Evolutionary conservation across 495 filamentous ascomycete genomes (phyloP), one percentile per base, ranked within the genome.

Genomic region (Lasiosphaeria hispida): DNA sequence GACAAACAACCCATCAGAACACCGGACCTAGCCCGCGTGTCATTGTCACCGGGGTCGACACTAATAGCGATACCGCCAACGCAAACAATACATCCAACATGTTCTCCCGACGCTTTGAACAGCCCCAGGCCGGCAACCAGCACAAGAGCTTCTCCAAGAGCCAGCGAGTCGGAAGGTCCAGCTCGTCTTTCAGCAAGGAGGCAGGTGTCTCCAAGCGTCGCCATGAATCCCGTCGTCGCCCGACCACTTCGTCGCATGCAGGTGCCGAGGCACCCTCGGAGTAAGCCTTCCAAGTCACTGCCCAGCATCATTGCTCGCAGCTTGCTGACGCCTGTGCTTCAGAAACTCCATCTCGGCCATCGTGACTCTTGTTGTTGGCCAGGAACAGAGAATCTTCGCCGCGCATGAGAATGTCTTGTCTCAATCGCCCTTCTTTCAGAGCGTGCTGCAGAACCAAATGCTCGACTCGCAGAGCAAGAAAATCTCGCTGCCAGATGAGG

Each of bases 381-480:
- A 80, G 10, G 84, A 90, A 55, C 82, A 87, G 63, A 83, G 90
- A 14, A 87, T 95, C 69, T 97, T 97, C 75, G 90, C 90, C 37
- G 90, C 91, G 18, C 92, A 96, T 72, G 89, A 92, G 75, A 86
- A 92, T 66, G 83, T 96, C 63, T 86, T 97, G 45, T 78, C 77
- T 74, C 72, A 80, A 56, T 91, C 89, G 19, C 83, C 90, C 10
- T 94, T 87, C 80, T 96, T 97, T 72, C 75, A 77, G 63, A 64
- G 78, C 61, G 67, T 84, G 45, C 78, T 83, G 49, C 79, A 81
- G 55, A 78, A 80, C 53, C 80, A 86, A 63, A 87, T 87, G 74
- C 77, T 85, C 69, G 83, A 85, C 58, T 66, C 83, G 4, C 69
- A 79, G 61, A 78, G 79, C 64, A 91, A 89, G 72, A 83, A 85